Evolutionary conservation across 2,329 filamentous ascomycete species (phyloP).

Genomic region (Geosmithia flava): DNA sequence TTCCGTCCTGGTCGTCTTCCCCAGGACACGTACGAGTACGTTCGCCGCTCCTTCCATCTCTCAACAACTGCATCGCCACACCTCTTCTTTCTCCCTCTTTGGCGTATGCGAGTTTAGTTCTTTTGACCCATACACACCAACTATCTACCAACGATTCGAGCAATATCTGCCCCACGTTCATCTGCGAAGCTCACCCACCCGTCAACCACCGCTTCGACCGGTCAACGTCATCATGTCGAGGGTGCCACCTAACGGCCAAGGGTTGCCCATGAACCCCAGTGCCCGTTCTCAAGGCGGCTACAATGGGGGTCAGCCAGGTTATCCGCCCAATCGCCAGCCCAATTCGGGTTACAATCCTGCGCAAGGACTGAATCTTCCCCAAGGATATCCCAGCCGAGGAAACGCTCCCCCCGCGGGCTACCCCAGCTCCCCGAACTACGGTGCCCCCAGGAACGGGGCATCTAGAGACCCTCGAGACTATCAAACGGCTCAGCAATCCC

Average conservation of each 20-base stretch:
- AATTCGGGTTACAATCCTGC: conserved; percentile 16
- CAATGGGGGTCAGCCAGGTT: background rate
- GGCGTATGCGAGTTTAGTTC: background rate
- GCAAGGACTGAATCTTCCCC: conserved; percentile 13
- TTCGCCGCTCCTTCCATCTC: background rate
- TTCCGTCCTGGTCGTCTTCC: background rate
- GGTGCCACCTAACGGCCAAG: conserved; percentile 11
- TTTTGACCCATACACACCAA: too few species aligned
- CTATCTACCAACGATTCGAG: too few species aligned
- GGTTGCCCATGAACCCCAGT: background rate
- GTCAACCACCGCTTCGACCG: too few species aligned
- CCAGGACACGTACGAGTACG: background rate
- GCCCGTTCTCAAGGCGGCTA: background rate
- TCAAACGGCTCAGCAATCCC: background rate
- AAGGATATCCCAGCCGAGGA: conserved; percentile 13
- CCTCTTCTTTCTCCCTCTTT: background rate
- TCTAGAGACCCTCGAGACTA: background rate
- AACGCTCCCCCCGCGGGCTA: conserved; percentile 8
- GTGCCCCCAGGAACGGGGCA: conserved; percentile 4
- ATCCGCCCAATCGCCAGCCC: conserved; percentile 14
- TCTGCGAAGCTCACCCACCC: too few species aligned
- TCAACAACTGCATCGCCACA: background rate
- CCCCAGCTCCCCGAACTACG: conserved; percentile 1
- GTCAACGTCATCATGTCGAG: conserved; percentile 14
- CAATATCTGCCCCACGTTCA: too few species aligned